Evolutionary conservation across 306 rosid genomes (phyloP).

Genomic region (Acacia confusa): DNA sequence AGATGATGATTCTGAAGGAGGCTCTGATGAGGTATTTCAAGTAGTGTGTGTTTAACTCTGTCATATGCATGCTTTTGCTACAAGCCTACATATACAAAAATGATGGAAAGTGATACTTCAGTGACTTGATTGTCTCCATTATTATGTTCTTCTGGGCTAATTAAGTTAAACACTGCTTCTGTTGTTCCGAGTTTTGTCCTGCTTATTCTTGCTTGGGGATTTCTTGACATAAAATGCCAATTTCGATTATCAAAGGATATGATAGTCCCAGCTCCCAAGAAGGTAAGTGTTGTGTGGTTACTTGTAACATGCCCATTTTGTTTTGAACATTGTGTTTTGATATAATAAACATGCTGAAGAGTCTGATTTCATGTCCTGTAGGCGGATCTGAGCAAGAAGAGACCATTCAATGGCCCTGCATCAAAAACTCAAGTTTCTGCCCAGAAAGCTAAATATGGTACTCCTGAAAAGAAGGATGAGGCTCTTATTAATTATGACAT

Average conservation of each 20-base stretch:
- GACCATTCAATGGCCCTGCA: conserved; percentile 61
- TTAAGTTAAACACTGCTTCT: neutral
- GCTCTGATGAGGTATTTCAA: conserved; percentile 51
- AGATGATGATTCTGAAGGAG: conserved; percentile 41
- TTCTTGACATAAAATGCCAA: neutral
- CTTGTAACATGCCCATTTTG: neutral
- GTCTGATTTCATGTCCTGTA: conserved; percentile 5
- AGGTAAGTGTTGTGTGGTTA: conserved; percentile 42
- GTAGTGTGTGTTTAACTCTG: neutral
- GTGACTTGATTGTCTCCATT: neutral
- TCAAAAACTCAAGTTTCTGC: conserved; percentile 59
- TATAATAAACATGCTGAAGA: neutral
- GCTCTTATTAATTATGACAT: neutral
- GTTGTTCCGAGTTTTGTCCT: neutral
- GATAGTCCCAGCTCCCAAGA: no score
- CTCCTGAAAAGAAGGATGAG: conserved; percentile 81
- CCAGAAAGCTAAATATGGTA: conserved; percentile 64
- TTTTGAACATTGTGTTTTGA: neutral
- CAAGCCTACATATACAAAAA: neutral
- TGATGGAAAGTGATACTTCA: neutral
- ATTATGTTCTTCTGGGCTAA: neutral
- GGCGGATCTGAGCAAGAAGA: conserved; percentile 64
- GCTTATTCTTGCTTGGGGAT: neutral
- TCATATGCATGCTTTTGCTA: neutral
- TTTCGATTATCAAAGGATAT: conserved; percentile 33